A percentile compares a stretch with the other conserved stretches of the same genome.
Evolutionary conservation across 176 grass and related monocot species (phyloP).

Genomic region (Triticum monococcum): DNA sequence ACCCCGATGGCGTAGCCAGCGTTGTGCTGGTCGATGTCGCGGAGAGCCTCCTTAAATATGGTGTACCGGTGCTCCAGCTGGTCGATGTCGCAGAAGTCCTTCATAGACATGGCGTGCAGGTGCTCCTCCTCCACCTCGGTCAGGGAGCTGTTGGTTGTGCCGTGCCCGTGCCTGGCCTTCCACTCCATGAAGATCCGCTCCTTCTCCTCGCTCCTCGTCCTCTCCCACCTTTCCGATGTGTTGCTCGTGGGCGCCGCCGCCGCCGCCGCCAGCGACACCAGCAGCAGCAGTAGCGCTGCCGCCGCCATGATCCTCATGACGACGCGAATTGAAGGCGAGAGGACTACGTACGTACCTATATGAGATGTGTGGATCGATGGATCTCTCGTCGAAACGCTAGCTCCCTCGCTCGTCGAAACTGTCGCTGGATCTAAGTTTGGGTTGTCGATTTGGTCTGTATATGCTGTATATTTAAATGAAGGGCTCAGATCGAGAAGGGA

Average conservation of each 20-base stretch:
- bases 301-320: not conserved
- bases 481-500: too few species aligned
- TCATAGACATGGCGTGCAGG: not conserved
- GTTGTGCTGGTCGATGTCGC: not conserved
- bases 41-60: not conserved
- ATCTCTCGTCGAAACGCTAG: too few species aligned
- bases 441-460: too few species aligned
- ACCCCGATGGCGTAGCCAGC: not conserved
- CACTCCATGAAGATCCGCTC: not conserved
- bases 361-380: too few species aligned
- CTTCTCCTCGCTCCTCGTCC: not conserved
- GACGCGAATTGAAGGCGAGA: not conserved
- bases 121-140: not conserved
- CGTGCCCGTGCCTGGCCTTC: not conserved
- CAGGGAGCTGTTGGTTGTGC: not conserved
- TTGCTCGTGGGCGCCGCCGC: not conserved
- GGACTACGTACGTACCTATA: too few species aligned
- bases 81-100: not conserved
- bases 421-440: too few species aligned
- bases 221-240: not conserved
- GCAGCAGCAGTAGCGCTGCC: not conserved
- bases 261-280: not conserved
- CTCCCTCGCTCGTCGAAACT: too few species aligned
- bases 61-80: not conserved
- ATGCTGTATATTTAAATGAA: too few species aligned